phyloP scores from a whole-genome alignment of 1,139 yeast genomes.

The Magnusiomyces fungicola region DNA sequence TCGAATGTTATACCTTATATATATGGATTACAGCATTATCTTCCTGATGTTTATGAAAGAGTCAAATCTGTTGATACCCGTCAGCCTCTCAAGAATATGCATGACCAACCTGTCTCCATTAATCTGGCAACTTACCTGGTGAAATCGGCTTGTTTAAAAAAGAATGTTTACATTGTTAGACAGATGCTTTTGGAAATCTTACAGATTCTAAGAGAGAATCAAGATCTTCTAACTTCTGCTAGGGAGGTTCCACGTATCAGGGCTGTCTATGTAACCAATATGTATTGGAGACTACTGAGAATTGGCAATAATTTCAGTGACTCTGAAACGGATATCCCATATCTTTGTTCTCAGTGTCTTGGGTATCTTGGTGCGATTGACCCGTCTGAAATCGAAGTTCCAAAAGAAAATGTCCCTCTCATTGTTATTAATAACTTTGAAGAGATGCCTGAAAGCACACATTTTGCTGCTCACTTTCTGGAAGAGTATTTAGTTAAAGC shows the following conservation, averaged over 20 bases:
- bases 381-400: conserved; percentile 49
- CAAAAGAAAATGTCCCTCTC: conserved; percentile 39
- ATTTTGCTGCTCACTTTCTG: conserved; percentile 58
- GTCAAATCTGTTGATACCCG: not conserved
- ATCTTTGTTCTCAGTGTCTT: conserved; percentile 58
- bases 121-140: conserved; percentile 26
- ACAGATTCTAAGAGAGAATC: conserved; percentile 43
- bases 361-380: conserved; percentile 78
- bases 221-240: conserved; percentile 39
- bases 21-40: conserved; percentile 20
- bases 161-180: conserved; percentile 67
- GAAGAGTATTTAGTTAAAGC: conserved; percentile 66
- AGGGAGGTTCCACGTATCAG: conserved; percentile 25
- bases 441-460: conserved; percentile 54
- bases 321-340: conserved; percentile 44
- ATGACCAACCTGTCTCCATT: not conserved
- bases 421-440: conserved; percentile 55
- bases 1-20: conserved; percentile 24
- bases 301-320: conserved; percentile 38
- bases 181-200: conserved; percentile 70
- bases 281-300: conserved; percentile 52
- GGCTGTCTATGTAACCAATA: conserved; percentile 34
- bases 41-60: conserved; percentile 17
- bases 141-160: conserved; percentile 54
- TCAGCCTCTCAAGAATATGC: not conserved